A percentile compares a stretch with the other conserved stretches of the same genome.
phyloP scores from a whole-genome alignment of 805 yeast species.

The Kluyveromyces dobzhanskii region DNA sequence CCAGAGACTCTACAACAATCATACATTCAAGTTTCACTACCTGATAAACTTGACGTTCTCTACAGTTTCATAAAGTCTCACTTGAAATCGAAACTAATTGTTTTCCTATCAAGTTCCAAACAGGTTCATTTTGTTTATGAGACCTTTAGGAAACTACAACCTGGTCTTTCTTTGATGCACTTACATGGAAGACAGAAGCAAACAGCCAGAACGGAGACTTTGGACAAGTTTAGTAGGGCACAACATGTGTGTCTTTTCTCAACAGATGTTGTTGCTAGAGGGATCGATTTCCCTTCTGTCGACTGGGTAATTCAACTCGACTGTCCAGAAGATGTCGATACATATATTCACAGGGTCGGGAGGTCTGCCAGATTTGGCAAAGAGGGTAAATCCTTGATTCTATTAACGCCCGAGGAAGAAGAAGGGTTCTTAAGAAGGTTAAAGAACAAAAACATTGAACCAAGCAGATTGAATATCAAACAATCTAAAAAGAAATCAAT shows the following conservation, averaged over 20 bases:
- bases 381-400: slow-evolving; percentile 69
- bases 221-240: slow-evolving; percentile 67
- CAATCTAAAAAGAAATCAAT: slow-evolving; percentile 65
- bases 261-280: slow-evolving; percentile 88
- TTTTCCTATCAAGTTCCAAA: slow-evolving; percentile 79
- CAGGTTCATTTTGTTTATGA: slow-evolving; percentile 89
- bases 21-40: slow-evolving; percentile 60
- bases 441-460: slow-evolving; percentile 53
- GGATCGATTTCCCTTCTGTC: slow-evolving; percentile 85
- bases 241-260: slow-evolving; percentile 78
- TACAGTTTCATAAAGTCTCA: slow-evolving; percentile 85
- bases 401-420: slow-evolving; percentile 80
- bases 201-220: slow-evolving; percentile 77
- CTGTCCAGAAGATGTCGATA: slow-evolving; percentile 84
- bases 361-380: slow-evolving; percentile 85
- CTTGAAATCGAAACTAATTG: slow-evolving; percentile 68
- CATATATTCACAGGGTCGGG: slow-evolving; percentile 88
- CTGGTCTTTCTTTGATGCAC: slow-evolving; percentile 83
- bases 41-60: slow-evolving; percentile 75
- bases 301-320: slow-evolving; percentile 94
- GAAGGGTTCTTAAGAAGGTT: slow-evolving; percentile 63
- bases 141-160: slow-evolving; percentile 76
- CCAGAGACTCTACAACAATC: slow-evolving; percentile 84
- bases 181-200: slow-evolving; percentile 88
- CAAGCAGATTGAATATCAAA: slow-evolving; percentile 65